Base-by-base conservation (phyloP, 441 rosid species). In the Arabidopsis hybrid region DNA sequence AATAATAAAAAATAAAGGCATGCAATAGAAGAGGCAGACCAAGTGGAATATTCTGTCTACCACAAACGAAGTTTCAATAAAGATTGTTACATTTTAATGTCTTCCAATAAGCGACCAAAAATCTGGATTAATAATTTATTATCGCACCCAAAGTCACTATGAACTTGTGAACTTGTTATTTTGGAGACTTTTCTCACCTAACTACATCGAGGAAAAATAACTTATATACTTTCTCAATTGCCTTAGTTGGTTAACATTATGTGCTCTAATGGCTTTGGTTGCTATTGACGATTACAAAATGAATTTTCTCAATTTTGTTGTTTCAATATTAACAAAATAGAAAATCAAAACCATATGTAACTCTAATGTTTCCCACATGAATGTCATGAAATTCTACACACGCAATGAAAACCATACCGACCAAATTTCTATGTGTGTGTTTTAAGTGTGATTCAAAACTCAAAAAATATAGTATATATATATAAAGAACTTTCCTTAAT, bases 21-120 rank as follows among this genome's bases (percentile, higher is more conserved):
- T 74, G 78, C 62, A 50, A 45, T 32, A 57, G 39, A 69, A 62
- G 45, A 2, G 62, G 67, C 72, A 71, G 76, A 77, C 76, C 80
- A 77, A 77, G 68, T 51, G 76, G 50, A 58, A 50, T 64, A 59
- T 76, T 77, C 42, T 77, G 72, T 65, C 66, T 31, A 71, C 76
- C 75, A 39, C 53, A 58, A 58, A 35, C 26, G 13, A 69, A 69
- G 36, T 53, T 70, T 45, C 68, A 58, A 39, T 62, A 26, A 62
- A 55, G 35, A 42, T 71, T 71, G 59, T 42, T 36, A 64, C 21
- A 18, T 5, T 14, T 50, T 71, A 32, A n/a, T 65, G 67, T 50
- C 57, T 58, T 57, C 47, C 61, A 56, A 55, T 63, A 63, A 31
- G 47, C 74, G 70, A 76, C 71, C 26, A 66, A 52, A 26, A 55